Evolutionary conservation across 2,329 filamentous ascomycete species (phyloP).

Genomic region (Botrytis byssoidea): DNA sequence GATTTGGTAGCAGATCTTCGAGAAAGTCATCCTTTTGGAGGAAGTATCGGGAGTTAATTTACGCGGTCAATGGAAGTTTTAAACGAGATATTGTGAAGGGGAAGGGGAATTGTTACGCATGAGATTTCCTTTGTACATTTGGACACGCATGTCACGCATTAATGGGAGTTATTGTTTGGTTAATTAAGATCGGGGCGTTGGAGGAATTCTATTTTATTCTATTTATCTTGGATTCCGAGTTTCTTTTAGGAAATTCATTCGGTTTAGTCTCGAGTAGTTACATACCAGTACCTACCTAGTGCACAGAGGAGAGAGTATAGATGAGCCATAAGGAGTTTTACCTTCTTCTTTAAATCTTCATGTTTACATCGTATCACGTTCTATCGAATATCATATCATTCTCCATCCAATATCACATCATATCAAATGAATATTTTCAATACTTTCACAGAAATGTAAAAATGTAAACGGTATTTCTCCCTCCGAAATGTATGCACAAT

Average conservation of each 20-base stretch:
- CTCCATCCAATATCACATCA: neutral
- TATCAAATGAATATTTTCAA: neutral
- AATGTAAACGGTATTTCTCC: neutral
- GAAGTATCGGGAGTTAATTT: conserved; percentile 48
- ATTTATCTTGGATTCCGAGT: neutral
- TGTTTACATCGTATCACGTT: neutral
- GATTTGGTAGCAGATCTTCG: conserved; percentile 71
- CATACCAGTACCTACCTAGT: neutral
- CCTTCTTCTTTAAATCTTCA: neutral
- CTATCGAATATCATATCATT: no score
- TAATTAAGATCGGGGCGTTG: neutral
- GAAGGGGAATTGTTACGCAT: neutral
- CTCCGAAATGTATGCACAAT: neutral
- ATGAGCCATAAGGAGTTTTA: neutral
- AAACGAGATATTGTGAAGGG: neutral
- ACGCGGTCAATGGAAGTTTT: neutral
- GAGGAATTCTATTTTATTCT: neutral
- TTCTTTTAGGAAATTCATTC: neutral
- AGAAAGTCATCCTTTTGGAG: conserved; percentile 72
- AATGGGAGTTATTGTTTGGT: conserved; percentile 11
- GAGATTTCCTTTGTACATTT: conserved; percentile 3
- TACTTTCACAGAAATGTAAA: no score
- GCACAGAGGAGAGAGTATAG: neutral
- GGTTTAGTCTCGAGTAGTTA: neutral
- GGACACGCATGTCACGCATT: conserved; percentile 5